Percentiles rank a stretch among this genome's conserved stretches.
Evolutionary conservation across 345 rosid genomes (phyloP).

Genomic region (Gossypium arboreum): DNA sequence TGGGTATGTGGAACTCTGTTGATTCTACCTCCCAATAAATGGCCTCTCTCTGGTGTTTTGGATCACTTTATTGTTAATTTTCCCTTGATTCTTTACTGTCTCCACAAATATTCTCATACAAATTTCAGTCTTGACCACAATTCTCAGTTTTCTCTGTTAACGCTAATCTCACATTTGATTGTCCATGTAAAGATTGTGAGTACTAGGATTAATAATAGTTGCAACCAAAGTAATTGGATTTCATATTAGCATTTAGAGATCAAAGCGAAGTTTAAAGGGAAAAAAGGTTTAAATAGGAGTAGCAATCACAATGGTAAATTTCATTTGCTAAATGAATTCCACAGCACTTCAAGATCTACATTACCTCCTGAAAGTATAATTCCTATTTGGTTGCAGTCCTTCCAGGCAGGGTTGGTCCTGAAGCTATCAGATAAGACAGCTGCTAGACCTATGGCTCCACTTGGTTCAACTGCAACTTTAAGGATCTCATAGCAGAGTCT

Average conservation of each 20-base stretch:
- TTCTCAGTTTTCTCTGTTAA: too few species aligned
- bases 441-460: conserved; percentile 94
- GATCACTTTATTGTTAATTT: not conserved
- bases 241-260: not conserved
- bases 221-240: not conserved
- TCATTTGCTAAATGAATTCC: conserved; percentile 52
- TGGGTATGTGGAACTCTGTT: not conserved
- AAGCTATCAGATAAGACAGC: conserved; percentile 69
- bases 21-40: not conserved
- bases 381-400: conserved; percentile 54
- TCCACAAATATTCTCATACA: too few species aligned
- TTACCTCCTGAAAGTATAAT: conserved; percentile 80
- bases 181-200: not conserved
- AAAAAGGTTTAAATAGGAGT: not conserved
- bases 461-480: conserved; percentile 82
- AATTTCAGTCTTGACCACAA: too few species aligned
- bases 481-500: conserved; percentile 77
- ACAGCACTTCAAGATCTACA: conserved; percentile 66
- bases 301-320: not conserved
- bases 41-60: not conserved
- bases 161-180: not conserved
- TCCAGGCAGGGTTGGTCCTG: conserved; percentile 48
- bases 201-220: not conserved
- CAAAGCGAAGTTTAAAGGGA: not conserved
- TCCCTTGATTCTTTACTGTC: not conserved